Base-by-base conservation (phyloP, 2,329 filamentous ascomycete species). In the Nigrospora oryzae region DNA sequence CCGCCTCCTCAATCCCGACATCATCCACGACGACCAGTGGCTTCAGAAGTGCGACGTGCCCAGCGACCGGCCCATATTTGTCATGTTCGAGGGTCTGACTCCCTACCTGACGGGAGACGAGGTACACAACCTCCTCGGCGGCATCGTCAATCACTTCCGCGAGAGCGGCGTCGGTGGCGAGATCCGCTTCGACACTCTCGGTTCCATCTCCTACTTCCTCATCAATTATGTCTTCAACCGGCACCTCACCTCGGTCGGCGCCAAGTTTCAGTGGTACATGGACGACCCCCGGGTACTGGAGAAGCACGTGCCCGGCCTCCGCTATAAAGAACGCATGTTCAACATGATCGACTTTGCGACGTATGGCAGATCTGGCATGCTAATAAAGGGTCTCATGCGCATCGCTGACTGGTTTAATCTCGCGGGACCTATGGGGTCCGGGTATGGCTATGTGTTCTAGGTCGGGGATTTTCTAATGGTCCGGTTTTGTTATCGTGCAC, bases 21-120 rank as follows among this genome's bases (percentile, higher is more conserved):
- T 38, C n/a, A 38, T 28, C 16, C 17, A 33, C 8, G 42, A 39
- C 15, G n/a, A 38, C 10, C 15, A 13, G n/a, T 44, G 42, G 42
- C 28, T 44, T 2, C 11, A 14, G 14, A 36, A 36, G 34, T 10
- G 6, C 37, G 31, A 38, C 15, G 8, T 44, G 3, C 42, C 42
- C 11, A 30, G 19, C 7, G 42, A 44, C 36, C 42, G 42, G 17
- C 42, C 42, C 14, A 38, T 32, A 11, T 16, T 44, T 3, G 14
- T 44, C 42, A 28, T 44, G 23, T 32, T 44, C 23, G 42, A 44
- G 15, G 42, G 42, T 1, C 42, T 44, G n/a, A 44, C 7, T 6
- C 30, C 34, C 23, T 44, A 44, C 36, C 42, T 44, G 2, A 14
- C 42, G 4, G 35, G 31, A 5, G 13, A 23, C 1, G 42, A 44